phyloP scores from a whole-genome alignment of 2,329 filamentous ascomycete species.

The Verticillium longisporum region DNA sequence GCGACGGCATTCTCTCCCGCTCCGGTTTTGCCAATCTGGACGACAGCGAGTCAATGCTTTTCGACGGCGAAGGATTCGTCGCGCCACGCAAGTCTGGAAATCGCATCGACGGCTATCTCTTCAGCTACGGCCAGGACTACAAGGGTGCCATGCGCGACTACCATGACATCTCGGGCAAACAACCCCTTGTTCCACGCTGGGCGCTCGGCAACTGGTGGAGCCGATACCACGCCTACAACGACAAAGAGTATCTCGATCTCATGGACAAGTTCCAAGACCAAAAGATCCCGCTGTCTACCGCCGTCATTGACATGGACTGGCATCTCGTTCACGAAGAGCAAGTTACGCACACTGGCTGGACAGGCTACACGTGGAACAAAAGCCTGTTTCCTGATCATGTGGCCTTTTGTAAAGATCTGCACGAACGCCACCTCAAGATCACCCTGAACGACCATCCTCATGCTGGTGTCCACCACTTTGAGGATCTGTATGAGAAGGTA shows the following conservation, averaged over 20 bases:
- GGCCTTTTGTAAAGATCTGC: conserved; percentile 43
- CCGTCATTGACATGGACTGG: conserved; percentile 62
- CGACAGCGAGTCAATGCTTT: conserved; percentile 50
- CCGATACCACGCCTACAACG: conserved; percentile 51
- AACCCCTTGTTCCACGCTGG: conserved; percentile 48
- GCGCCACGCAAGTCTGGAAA: conserved; percentile 36
- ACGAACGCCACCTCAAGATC: conserved; percentile 42
- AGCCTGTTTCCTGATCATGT: conserved; percentile 48
- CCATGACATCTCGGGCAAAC: conserved; percentile 48
- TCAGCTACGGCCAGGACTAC: conserved; percentile 52
- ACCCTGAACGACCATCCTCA: conserved; percentile 58
- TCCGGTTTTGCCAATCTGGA: conserved; percentile 46
- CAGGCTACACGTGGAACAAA: conserved; percentile 57
- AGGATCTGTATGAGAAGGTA: conserved; percentile 49
- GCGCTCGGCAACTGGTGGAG: conserved; percentile 61
- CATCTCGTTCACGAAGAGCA: conserved; percentile 44
- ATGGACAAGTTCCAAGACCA: conserved; percentile 48
- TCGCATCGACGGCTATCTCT: conserved; percentile 52
- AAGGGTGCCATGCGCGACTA: conserved; percentile 46
- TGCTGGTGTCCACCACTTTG: conserved; percentile 50
- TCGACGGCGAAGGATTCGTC: conserved; percentile 45
- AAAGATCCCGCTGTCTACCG: conserved; percentile 49
- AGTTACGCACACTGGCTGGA: conserved; percentile 44
- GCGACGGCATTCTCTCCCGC: conserved; percentile 42
- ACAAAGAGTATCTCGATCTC: conserved; percentile 47